phyloP scores from a whole-genome alignment of 108 stramenopile species.

The Phaeodactylum tricornutum region DNA sequence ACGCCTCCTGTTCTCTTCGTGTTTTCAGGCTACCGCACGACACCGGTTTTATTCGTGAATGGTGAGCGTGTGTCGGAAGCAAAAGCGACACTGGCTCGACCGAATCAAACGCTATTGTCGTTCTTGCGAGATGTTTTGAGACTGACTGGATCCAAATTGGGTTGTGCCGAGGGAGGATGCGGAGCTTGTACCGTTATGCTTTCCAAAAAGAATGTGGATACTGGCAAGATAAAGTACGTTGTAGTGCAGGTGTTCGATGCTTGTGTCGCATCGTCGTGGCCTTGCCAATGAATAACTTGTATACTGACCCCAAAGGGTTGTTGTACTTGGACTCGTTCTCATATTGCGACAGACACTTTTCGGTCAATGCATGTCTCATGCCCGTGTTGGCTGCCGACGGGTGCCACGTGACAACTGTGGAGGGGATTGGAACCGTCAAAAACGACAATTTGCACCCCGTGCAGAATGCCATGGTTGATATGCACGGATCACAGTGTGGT shows the following conservation, averaged over 20 bases:
- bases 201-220: background rate
- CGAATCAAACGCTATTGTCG: constrained; percentile 64
- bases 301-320: too few relatives aligned
- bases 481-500: constrained; percentile 95
- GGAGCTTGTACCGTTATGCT: constrained; percentile 89
- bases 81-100: constrained; percentile 37
- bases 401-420: constrained; percentile 85
- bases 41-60: constrained; percentile 71
- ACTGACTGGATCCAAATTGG: constrained; percentile 79
- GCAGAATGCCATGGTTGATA: constrained; percentile 84
- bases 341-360: constrained; percentile 36
- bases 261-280: too few relatives aligned
- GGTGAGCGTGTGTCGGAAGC: constrained; percentile 36
- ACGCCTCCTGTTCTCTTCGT: constrained; percentile 1
- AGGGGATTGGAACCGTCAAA: constrained; percentile 76
- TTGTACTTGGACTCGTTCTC: too few relatives aligned
- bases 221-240: background rate
- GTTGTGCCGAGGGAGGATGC: constrained; percentile 89
- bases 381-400: constrained; percentile 84
- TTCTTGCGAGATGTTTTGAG: constrained; percentile 48
- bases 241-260: too few relatives aligned
- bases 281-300: too few relatives aligned
- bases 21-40: constrained; percentile 51
- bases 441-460: constrained; percentile 80
- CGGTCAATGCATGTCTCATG: constrained; percentile 89